A percentile compares a stretch with the other conserved stretches of the same genome.
These are phyloP conservation scores for Globisporangium megalacanthum DNA, from an alignment of 352 stramenopile species.

Conservation along the genomic window DNA sequence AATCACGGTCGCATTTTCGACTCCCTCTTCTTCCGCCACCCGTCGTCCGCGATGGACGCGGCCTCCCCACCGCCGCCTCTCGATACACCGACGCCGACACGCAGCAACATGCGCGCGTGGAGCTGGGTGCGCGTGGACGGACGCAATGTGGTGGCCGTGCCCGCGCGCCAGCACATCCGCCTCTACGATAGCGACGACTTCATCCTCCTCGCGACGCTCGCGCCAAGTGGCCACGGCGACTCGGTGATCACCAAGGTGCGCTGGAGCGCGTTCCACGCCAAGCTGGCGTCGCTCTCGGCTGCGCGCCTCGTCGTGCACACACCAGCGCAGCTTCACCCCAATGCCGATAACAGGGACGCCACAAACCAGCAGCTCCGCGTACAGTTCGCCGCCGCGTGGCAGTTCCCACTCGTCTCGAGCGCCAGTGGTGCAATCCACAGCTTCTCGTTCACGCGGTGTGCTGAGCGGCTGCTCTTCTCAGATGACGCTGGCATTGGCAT, in stretches of 20 bases:
- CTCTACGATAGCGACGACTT: constrained; percentile 84
- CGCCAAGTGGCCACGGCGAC: constrained; percentile 44
- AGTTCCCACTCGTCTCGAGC: constrained; percentile 25
- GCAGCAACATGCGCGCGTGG: constrained; percentile 47
- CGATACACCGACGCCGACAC: not conserved
- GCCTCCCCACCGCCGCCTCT: too few relatives aligned
- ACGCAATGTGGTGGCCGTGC: constrained; percentile 74
- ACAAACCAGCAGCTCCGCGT: constrained; percentile 15
- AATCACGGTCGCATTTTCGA: too few relatives aligned
- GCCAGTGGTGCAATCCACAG: constrained; percentile 24
- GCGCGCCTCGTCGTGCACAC: constrained; percentile 62
- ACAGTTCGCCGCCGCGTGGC: constrained; percentile 40
- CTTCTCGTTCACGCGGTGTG: constrained; percentile 61
- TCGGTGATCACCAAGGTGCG: constrained; percentile 51
- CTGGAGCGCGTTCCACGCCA: constrained; percentile 73
- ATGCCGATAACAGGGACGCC: not conserved
- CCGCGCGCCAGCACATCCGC: constrained; percentile 58
- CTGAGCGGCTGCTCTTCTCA: constrained; percentile 53
- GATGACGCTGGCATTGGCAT: constrained; percentile 39
- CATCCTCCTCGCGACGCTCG: constrained; percentile 60
- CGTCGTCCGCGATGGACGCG: not conserved
- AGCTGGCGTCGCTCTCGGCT: constrained; percentile 66
- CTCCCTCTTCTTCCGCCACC: too few relatives aligned
- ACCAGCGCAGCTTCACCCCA: constrained; percentile 21
- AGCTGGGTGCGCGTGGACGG: constrained; percentile 80